Percentiles rank a stretch among this genome's conserved stretches.
phyloP scores from a whole-genome alignment of 2,329 filamentous ascomycete genomes.

The Dactylellina leptospora region DNA sequence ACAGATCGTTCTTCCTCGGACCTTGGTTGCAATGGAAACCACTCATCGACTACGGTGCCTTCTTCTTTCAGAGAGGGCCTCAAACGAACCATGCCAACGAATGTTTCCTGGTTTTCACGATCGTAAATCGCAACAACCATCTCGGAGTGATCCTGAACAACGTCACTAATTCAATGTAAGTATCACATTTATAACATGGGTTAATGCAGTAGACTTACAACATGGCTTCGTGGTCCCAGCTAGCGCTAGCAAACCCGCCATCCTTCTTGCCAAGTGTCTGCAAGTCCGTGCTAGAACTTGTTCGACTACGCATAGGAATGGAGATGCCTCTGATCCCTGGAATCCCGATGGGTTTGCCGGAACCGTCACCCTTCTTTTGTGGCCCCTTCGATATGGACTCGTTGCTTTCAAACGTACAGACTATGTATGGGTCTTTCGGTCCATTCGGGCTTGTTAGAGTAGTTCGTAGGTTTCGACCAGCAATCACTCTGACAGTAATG shows the following conservation, averaged over 20 bases:
- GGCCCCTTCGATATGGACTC: constrained; percentile 93
- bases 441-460: constrained; percentile 62
- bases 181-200: constrained; percentile 37
- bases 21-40: constrained; percentile 83
- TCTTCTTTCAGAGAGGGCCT: constrained; percentile 73
- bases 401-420: constrained; percentile 95
- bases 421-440: constrained; percentile 84
- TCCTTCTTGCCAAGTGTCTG: constrained; percentile 65
- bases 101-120: constrained; percentile 82
- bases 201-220: constrained; percentile 74
- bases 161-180: constrained; percentile 72
- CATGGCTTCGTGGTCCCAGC: constrained; percentile 93
- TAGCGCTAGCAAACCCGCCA: constrained; percentile 77
- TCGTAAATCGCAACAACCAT: constrained; percentile 96
- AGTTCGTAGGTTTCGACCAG: constrained; percentile 81
- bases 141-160: constrained; percentile 87
- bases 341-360: constrained; percentile 70
- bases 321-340: constrained; percentile 79
- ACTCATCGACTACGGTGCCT: constrained; percentile 78
- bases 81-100: constrained; percentile 88
- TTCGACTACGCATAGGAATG: constrained; percentile 95
- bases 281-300: constrained; percentile 93
- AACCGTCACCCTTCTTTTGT: constrained; percentile 67
- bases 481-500: constrained; percentile 84
- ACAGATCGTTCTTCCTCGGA: constrained; percentile 78